Evolutionary conservation across 176 grass and related monocot species (phyloP), one percentile per base, ranked within the genome.

Genomic region (Cocos nucifera): DNA sequence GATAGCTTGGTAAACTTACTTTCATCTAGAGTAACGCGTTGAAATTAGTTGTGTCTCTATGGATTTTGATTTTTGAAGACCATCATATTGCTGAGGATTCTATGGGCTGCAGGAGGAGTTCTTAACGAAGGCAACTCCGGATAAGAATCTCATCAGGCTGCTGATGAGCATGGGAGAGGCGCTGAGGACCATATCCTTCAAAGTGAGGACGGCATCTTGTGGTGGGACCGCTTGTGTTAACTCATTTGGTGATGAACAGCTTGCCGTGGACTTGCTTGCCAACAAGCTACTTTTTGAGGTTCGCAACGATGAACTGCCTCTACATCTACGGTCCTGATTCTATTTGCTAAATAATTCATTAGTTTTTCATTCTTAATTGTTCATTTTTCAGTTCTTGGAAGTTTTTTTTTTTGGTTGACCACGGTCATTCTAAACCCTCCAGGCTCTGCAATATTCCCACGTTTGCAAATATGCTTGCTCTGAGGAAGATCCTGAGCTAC

Each of bases 381-480:
- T 44, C 9, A 44, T 44, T 14, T 12, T 44, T 44, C 2, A 44
- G 10, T 10, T 44, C 35, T 44, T 44, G 8, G 8, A 44, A 14
- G 10, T 6, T 44, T 44, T 12, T 20, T 1, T 15, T 71, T 17
- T 3, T 49, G 69, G 14, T 63, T 24, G 2, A 8, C 44, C 20
- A 1, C 23, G 19, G 4, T 21, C 5, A 35, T 19, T 49, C 0
- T 20, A 30, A 5, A 62, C 10, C 16, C 8, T 55, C 53, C 50
- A 98, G 88, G 84, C 94, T 57, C 15, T 98, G 74, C 66, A 89
- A 61, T 86, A 92, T 66, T 93, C 94, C 15, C 94, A 98, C 50
- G 88, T 98, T 29, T 93, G 94, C 81, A 98, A 93, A 66, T 98
- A 98, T 66, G 94, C 94, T 4, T 98, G 94, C 84, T 98, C 94